Base-by-base conservation (phyloP, 2,329 filamentous ascomycete species). In the Exophiala aquamarina region DNA sequence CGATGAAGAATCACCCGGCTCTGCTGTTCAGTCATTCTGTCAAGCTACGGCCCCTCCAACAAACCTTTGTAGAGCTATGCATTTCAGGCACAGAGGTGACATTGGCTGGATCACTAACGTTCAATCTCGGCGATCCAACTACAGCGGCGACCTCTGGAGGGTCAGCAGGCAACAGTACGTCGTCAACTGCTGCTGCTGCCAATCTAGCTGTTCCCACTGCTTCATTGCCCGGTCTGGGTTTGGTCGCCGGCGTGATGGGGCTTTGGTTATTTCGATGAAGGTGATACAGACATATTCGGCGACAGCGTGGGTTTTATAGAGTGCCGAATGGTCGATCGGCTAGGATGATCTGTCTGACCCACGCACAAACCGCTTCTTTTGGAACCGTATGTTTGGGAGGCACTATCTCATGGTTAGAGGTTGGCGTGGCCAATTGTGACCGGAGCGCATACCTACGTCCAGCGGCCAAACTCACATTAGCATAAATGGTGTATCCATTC, bases 71-170 rank as follows among this genome's bases (percentile, higher is more conserved):
- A 15, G 35, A 23, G n/a, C 43, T 40, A 21, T 41, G 39, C 29
- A 6, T 36, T 20, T 18, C 34, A 20, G 47, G 49, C 15, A 46
- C 41, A 7, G 46, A 35, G 11, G 9, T 53, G 23, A 41, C 52
- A n/a, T 33, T 50, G 10, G 36, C 47, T 13, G 53, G 53, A 2
- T 48, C 53, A 28, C 50, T 50, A 10, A 56, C 53, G 9, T 56
- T 56, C 44, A 52, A 44, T 32, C 42, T 56, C 11, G 47, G 43
- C 1, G 29, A 34, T 8, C 29, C 41, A 17, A 43, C 47, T 10
- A 28, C 44, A 13, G 34, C 20, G n/a, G 33, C 9, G 13, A 37
- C 23, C 11, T 32, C 48, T 17, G 33, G 32, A 5, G 36, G 41
- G 9, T 34, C 44, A 32, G 6, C 23, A 26, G 11, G 23, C 23